Evolutionary conservation across 139 green algal species (phyloP).

Genomic region (Chlorella sp.): DNA sequence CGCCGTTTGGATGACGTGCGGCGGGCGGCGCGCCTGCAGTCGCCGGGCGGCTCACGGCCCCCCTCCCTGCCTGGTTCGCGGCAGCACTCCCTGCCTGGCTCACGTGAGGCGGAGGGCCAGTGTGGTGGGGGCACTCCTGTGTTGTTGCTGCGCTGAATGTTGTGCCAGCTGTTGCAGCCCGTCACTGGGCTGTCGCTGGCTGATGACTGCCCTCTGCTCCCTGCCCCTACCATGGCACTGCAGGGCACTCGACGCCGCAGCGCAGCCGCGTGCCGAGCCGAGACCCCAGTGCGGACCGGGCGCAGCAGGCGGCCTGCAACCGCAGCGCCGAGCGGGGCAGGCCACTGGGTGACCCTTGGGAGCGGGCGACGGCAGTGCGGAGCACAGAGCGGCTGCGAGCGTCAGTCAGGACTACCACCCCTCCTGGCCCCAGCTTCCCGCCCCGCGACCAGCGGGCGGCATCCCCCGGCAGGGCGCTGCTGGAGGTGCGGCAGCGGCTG

Average conservation of each 20-base stretch:
- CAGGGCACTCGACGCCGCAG: constrained; percentile 43
- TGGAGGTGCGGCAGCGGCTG: constrained; percentile 77
- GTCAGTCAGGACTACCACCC: constrained; percentile 10
- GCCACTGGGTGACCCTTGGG: not conserved
- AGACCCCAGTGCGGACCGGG: constrained; percentile 39
- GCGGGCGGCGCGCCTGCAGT: constrained; percentile 13
- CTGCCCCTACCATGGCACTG: not conserved
- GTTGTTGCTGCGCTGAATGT: no score
- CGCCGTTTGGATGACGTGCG: constrained; percentile 30
- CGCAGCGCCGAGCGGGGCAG: constrained; percentile 1
- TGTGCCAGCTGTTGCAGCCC: no score
- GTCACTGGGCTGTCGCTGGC: not conserved
- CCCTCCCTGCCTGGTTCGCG: constrained; percentile 1
- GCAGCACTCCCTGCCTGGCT: not conserved
- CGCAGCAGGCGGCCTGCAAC: not conserved
- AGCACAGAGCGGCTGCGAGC: constrained; percentile 47
- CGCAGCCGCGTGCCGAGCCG: constrained; percentile 54
- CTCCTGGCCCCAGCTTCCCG: not conserved
- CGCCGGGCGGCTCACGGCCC: not conserved
- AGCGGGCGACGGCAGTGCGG: not conserved
- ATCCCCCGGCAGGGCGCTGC: constrained; percentile 74
- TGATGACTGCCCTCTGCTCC: not conserved
- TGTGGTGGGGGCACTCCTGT: no score
- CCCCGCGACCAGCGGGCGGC: constrained; percentile 27
- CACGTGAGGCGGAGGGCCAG: constrained; percentile 1